Evolutionary conservation across 139 green algal genomes (phyloP).

Genomic region (Tetradesmus lagerheimii): DNA sequence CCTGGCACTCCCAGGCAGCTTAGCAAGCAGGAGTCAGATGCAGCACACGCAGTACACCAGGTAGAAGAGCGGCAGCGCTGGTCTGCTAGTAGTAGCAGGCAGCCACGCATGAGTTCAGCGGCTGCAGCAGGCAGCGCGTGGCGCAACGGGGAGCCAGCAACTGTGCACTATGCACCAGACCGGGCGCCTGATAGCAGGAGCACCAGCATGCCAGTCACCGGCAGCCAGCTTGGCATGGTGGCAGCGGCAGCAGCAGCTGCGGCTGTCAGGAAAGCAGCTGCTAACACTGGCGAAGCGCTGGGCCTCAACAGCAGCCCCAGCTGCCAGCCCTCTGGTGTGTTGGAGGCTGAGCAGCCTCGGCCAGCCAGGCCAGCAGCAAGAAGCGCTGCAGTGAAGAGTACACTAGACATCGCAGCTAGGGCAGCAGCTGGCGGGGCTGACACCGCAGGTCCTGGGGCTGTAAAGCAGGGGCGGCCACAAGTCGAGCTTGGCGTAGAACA

Average conservation of each 20-base stretch:
- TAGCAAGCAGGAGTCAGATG: not conserved
- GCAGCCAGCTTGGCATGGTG: not conserved
- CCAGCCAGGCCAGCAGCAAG: conserved; percentile 2
- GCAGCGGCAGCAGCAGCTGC: no score
- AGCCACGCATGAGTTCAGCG: not conserved
- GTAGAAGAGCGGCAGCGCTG: not conserved
- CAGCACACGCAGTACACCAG: not conserved
- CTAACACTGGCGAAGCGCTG: not conserved
- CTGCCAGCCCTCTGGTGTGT: not conserved
- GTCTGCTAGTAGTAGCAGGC: not conserved
- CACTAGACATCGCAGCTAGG: not conserved
- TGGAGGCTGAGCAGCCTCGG: not conserved
- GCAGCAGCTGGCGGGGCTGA: not conserved
- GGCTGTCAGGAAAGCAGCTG: not conserved
- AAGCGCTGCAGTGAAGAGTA: not conserved
- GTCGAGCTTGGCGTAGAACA: not conserved
- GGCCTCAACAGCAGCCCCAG: not conserved
- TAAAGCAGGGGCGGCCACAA: not conserved
- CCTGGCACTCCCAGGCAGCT: not conserved
- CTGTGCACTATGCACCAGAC: not conserved
- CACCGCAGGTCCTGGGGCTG: not conserved
- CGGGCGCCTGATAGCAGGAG: not conserved
- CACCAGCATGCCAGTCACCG: conserved; percentile 4
- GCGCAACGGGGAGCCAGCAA: not conserved
- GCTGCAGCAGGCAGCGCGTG: not conserved